Evolutionary conservation across 2,329 filamentous ascomycete species (phyloP).

Genomic region (Aspergillus bombycis): DNA sequence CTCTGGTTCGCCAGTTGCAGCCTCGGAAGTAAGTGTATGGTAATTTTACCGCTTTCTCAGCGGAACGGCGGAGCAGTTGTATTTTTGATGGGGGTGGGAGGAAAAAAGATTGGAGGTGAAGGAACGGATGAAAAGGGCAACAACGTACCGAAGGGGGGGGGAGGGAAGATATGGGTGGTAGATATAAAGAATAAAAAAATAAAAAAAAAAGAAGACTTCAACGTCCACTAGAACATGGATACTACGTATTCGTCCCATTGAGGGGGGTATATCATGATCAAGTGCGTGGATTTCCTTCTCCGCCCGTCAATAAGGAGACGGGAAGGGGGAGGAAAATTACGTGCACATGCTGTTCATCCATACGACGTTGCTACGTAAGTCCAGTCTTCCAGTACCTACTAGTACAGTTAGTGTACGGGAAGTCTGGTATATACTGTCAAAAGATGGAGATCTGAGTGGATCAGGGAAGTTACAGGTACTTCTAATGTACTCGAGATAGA

Average conservation of each 20-base stretch:
- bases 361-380: not conserved
- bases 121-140: not conserved
- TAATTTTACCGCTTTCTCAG: slow-evolving; percentile 26
- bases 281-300: not conserved
- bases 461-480: not conserved
- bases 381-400: not conserved
- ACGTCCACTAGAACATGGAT: not conserved
- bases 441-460: not conserved
- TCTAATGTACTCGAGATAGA: not conserved
- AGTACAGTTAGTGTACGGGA: not conserved
- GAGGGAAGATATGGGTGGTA: not conserved
- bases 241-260: not conserved
- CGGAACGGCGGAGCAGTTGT: not conserved
- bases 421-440: not conserved
- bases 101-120: not conserved
- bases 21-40: slow-evolving; percentile 10
- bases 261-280: slow-evolving; percentile 5
- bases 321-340: slow-evolving; percentile 4
- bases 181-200: not conserved
- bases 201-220: not conserved
- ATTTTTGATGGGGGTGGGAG: not conserved
- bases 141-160: not conserved
- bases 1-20: slow-evolving; percentile 33
- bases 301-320: not conserved
- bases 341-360: not conserved